A percentile compares a stretch with the other conserved stretches of the same genome.
Conservation (phyloP, 1,284 basidiomycete genomes). For the Laetiporus sulphureus region DNA sequence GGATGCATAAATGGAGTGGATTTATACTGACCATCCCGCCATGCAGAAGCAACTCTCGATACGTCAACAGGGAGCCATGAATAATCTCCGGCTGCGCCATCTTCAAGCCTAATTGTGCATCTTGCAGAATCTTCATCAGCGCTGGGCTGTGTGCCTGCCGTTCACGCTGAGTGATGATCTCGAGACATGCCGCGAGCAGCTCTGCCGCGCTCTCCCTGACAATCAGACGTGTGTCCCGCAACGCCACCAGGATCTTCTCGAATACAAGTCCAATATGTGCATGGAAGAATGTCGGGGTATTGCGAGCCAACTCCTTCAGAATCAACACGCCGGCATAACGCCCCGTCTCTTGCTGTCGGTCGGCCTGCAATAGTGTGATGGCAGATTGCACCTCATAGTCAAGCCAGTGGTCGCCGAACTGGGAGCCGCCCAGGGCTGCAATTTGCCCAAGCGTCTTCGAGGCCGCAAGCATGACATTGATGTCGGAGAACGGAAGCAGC, state of each 20-base stretch:
- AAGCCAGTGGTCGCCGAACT: conserved; percentile 84
- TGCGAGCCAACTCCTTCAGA: conserved; percentile 84
- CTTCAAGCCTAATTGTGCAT: conserved; percentile 85
- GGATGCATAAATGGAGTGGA: background rate
- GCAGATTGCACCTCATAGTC: conserved; percentile 80
- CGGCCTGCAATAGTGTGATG: conserved; percentile 71
- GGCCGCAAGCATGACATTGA: conserved; percentile 84
- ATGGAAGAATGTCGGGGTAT: conserved; percentile 83
- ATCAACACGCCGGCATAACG: conserved; percentile 85
- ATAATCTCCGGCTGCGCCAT: conserved; percentile 81
- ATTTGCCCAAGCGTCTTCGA: conserved; percentile 83
- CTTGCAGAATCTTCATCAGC: conserved; percentile 77
- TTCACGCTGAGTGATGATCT: conserved; percentile 74
- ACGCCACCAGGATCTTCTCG: conserved; percentile 85
- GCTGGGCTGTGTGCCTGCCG: conserved; percentile 61
- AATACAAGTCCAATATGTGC: conserved; percentile 83
- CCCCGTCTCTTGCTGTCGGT: conserved; percentile 68
- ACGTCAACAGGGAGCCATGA: conserved; percentile 90
- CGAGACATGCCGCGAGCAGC: conserved; percentile 82
- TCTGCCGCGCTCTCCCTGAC: conserved; percentile 91
- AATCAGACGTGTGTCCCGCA: conserved; percentile 79
- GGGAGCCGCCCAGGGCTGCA: conserved; percentile 72
- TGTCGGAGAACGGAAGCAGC: conserved; percentile 76
- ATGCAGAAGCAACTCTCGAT: conserved; percentile 87
- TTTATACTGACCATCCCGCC: conserved; percentile 73